Evolutionary conservation across 305 asterid species (phyloP).

Genomic region (Fraxinus greggii): DNA sequence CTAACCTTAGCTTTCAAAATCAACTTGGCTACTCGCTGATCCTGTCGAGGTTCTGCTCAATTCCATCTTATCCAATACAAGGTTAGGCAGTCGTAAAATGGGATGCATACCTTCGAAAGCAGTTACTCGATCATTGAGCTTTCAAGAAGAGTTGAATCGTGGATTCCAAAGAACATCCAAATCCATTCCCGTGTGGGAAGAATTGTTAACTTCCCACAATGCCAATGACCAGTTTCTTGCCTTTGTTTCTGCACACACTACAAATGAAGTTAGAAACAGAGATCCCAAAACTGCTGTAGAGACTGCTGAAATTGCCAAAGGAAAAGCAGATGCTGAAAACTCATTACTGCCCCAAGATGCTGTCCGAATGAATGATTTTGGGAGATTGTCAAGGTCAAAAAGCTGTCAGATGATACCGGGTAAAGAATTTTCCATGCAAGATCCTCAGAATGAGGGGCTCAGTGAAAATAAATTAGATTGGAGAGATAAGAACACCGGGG

Average conservation of each 20-base stretch:
- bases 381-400: constrained; percentile 32
- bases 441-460: constrained; percentile 1
- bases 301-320: not conserved
- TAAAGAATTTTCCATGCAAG: not conserved
- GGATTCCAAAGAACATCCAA: constrained; percentile 26
- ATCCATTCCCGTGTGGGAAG: constrained; percentile 35
- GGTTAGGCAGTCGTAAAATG: constrained; percentile 24
- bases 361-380: not conserved
- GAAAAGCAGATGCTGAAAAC: not conserved
- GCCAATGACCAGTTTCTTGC: constrained; percentile 33
- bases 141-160: constrained; percentile 36
- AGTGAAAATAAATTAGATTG: constrained; percentile 20
- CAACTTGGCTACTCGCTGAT: not conserved
- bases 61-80: not conserved
- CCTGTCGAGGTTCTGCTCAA: not conserved
- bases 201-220: constrained; percentile 24
- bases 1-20: not conserved
- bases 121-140: constrained; percentile 40
- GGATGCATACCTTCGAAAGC: constrained; percentile 47
- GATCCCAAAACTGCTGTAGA: not conserved
- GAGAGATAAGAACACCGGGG: constrained; percentile 25
- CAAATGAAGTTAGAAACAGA: constrained; percentile 16
- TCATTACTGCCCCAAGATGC: not conserved
- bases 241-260: constrained; percentile 24
- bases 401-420: constrained; percentile 28